phyloP scores from a whole-genome alignment of 305 asterid genomes.

The Solanum hybrid region DNA sequence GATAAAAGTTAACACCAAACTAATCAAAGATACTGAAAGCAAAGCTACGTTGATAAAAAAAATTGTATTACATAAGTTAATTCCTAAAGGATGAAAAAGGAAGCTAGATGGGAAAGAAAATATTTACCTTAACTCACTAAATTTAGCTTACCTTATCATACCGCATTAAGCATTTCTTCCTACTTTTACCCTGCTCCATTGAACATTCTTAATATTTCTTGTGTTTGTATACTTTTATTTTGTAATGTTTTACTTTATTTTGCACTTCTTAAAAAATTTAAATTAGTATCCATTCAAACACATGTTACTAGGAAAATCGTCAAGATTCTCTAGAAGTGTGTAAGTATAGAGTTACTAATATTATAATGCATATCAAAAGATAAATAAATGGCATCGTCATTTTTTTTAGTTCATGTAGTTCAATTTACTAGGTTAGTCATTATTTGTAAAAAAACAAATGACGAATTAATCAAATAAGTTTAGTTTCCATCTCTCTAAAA shows the following conservation, averaged over 20 bases:
- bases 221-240: neutral
- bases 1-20: neutral
- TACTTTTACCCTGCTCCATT: neutral
- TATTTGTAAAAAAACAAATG: too few relatives aligned
- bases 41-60: neutral
- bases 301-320: too few relatives aligned
- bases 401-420: too few relatives aligned
- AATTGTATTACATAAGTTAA: neutral
- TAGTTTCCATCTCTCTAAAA: too few relatives aligned
- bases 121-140: neutral
- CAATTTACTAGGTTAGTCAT: too few relatives aligned
- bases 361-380: too few relatives aligned
- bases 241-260: neutral
- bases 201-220: neutral
- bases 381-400: too few relatives aligned
- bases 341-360: too few relatives aligned
- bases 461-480: too few relatives aligned
- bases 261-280: neutral
- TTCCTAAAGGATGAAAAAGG: neutral
- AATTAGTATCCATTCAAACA: too few relatives aligned
- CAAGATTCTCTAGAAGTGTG: too few relatives aligned
- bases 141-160: neutral
- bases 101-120: neutral
- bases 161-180: neutral
- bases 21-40: neutral